Percentiles rank a stretch among this genome's conserved stretches.
phyloP scores from a whole-genome alignment of 78 protist species.

The Carpediemonas membranifera region DNA sequence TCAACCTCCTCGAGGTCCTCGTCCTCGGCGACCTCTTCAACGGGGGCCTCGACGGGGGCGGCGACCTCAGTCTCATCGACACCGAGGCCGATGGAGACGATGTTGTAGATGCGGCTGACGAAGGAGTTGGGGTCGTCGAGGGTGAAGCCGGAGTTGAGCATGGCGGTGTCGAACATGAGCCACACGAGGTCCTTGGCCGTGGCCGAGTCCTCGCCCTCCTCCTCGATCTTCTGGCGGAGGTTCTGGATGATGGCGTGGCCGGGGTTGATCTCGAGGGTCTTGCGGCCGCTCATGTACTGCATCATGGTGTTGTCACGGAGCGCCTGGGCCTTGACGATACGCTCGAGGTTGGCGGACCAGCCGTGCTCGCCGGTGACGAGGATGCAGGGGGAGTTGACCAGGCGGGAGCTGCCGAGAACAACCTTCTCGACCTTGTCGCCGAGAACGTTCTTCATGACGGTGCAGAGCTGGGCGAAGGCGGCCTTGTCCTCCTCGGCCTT shows the following conservation, averaged over 20 bases:
- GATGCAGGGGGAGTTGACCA: slow-evolving; percentile 83
- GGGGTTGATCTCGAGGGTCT: slow-evolving; percentile 94
- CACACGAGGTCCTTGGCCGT: slow-evolving; percentile 84
- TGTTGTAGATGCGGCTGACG: slow-evolving; percentile 86
- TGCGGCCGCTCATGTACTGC: slow-evolving; percentile 84
- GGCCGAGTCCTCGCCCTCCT: slow-evolving; percentile 68
- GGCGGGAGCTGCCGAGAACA: slow-evolving; percentile 67
- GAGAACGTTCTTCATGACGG: slow-evolving; percentile 89
- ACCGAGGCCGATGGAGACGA: slow-evolving; percentile 52
- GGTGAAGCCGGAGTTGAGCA: slow-evolving; percentile 92
- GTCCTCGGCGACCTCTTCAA: slow-evolving; percentile 9
- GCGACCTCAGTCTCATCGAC: slow-evolving; percentile 5
- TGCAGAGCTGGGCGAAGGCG: slow-evolving; percentile 73
- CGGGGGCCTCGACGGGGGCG: not conserved
- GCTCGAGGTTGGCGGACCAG: slow-evolving; percentile 97
- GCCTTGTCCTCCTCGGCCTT: slow-evolving; percentile 72
- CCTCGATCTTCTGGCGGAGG: slow-evolving; percentile 59
- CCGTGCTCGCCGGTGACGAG: slow-evolving; percentile 92
- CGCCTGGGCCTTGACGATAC: slow-evolving; percentile 98
- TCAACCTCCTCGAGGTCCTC: not conserved
- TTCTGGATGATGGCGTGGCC: slow-evolving; percentile 77
- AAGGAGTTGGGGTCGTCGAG: slow-evolving; percentile 85
- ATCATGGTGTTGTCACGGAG: slow-evolving; percentile 86
- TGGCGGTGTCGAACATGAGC: slow-evolving; percentile 89
- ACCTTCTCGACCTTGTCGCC: slow-evolving; percentile 98